Base-by-base conservation (phyloP, 176 grass and related monocot genomes). In the Juncus effusus region DNA sequence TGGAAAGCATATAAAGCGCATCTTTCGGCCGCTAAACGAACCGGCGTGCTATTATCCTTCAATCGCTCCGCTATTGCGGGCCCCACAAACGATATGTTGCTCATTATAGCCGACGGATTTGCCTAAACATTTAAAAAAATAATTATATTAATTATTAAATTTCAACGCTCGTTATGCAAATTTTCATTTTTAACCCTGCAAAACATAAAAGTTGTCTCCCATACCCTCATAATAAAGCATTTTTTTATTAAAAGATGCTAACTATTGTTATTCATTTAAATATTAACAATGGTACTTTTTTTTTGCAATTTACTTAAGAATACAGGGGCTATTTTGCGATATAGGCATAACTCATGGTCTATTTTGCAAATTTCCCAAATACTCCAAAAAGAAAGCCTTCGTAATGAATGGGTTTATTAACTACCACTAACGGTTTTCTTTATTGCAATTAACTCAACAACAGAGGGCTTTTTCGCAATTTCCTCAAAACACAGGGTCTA, bases 1-100 rank as follows among this genome's bases (percentile, higher is more conserved):
- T 93, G 88, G 76, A 97, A 97, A 79, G 92, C 94, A 92, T 97
- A 85, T 61, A 93, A 63, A 63, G 82, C 75, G 42, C 94, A 97
- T 11, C 88, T 88, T 74, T 97, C 94, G 0, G 88, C 85, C 15
- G 88, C 82, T 74, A 97, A 38, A n/a, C 94, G 88, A 63, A 93
- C 94, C 56, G 94, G 88, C 11, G 76, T 80, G 62, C 80, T 97
- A 9, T 59, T 38, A 75, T 97, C 88, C 78, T 97, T 93, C 3
- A 97, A 86, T 80, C 77, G 65, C 40, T 73, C 80, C 52, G 83
- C 78, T 39, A 97, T 80, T 72, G 88, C 94, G 0, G 83, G 85
- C 36, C 88, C 94, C 80, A 93, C 61, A 74, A 76, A 65, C 2
- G 64, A 82, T 69, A 92, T 62, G 69, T 84, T 80, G 42, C 55